Conservation (phyloP, 805 yeast species). For the Starmerella asiatica region DNA sequence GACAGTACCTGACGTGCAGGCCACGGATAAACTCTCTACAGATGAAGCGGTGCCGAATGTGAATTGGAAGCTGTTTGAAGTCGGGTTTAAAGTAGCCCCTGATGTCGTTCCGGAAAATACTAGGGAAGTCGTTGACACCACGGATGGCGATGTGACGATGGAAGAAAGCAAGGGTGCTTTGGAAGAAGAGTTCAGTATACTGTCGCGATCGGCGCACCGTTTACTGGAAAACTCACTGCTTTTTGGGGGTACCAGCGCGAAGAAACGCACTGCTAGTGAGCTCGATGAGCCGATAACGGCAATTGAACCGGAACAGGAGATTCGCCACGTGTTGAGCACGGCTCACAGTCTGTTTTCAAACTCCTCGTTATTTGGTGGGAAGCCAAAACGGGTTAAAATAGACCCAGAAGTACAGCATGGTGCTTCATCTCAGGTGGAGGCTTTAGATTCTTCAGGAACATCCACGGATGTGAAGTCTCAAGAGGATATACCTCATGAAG, state of each 20-base stretch:
- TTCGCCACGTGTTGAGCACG: background rate
- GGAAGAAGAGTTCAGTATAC: slow-evolving; percentile 11
- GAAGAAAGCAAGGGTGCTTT: background rate
- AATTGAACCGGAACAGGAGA: background rate
- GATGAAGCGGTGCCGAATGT: slow-evolving; percentile 1
- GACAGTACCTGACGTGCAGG: background rate
- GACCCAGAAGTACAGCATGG: too few relatives aligned
- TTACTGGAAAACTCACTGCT: slow-evolving; percentile 11
- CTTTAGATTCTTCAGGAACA: too few relatives aligned
- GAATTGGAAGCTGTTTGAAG: slow-evolving; percentile 17
- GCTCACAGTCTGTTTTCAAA: slow-evolving; percentile 9
- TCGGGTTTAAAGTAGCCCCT: slow-evolving; percentile 17
- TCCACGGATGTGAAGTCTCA: too few relatives aligned
- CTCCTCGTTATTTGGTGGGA: slow-evolving; percentile 14
- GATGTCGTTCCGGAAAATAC: background rate
- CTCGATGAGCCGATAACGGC: background rate
- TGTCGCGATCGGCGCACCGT: slow-evolving; percentile 11
- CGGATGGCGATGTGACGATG: background rate
- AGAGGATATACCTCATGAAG: too few relatives aligned
- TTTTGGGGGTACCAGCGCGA: slow-evolving; percentile 14
- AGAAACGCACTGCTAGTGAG: background rate
- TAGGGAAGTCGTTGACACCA: background rate
- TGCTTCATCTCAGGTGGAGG: too few relatives aligned
- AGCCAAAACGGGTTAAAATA: background rate
- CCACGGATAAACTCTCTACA: background rate